A percentile compares a stretch with the other conserved stretches of the same genome.
These are phyloP conservation scores for Hypoxylon cercidicola DNA, from an alignment of 495 filamentous ascomycete species.

Conservation along the genomic window DNA sequence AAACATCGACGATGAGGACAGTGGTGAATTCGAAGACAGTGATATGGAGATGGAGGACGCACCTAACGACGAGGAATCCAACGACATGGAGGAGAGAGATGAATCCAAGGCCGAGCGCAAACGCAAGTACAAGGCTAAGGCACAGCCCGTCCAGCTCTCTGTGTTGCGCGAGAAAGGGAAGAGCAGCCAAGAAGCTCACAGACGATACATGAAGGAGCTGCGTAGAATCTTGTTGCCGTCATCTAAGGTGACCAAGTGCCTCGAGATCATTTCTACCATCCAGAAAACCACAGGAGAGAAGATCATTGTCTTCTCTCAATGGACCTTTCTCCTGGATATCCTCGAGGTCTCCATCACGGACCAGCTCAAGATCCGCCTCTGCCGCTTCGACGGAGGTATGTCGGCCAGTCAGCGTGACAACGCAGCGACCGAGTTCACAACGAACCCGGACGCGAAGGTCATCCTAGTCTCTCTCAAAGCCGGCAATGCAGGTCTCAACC, in stretches of 20 bases:
- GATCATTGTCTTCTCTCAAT: slow-evolving; percentile 92
- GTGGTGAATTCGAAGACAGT: slow-evolving; percentile 13
- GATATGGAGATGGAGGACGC: no score
- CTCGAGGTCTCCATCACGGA: slow-evolving; percentile 79
- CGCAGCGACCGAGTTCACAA: slow-evolving; percentile 76
- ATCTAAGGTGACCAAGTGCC: slow-evolving; percentile 79
- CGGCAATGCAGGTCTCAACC: slow-evolving; percentile 89
- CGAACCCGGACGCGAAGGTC: slow-evolving; percentile 71
- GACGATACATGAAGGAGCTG: slow-evolving; percentile 71
- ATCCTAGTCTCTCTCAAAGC: slow-evolving; percentile 91
- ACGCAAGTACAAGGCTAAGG: slow-evolving; percentile 40
- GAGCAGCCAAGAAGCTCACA: slow-evolving; percentile 69
- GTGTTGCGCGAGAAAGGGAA: slow-evolving; percentile 63
- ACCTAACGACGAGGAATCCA: no score
- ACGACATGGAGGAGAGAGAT: no score
- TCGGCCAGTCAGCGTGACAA: slow-evolving; percentile 71
- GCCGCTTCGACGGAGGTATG: slow-evolving; percentile 90
- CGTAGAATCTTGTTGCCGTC: slow-evolving; percentile 76
- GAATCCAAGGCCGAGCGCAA: slow-evolving; percentile 32
- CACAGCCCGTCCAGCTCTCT: slow-evolving; percentile 43
- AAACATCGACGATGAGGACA: not conserved
- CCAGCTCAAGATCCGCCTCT: slow-evolving; percentile 53
- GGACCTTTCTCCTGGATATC: slow-evolving; percentile 86
- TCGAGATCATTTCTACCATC: slow-evolving; percentile 69
- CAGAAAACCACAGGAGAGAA: slow-evolving; percentile 67